Evolutionary conservation across 1,139 yeast species (phyloP), one percentile per base, ranked within the genome.

Genomic region (Debaryomyces sp.): DNA sequence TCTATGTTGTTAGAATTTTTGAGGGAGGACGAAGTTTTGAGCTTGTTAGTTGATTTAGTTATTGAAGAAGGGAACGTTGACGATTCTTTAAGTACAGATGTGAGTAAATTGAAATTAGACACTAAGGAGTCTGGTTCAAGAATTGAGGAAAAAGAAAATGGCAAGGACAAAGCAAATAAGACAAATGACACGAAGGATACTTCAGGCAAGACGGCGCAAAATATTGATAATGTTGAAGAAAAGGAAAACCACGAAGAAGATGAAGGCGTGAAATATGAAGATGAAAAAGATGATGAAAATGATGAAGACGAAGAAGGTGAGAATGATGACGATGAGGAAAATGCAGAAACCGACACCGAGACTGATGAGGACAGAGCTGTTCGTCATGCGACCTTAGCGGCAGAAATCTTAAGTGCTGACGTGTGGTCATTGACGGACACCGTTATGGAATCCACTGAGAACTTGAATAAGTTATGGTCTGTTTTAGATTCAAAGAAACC

Each of bases 371-470:
- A 85, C 55, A 74, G 70, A 18, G 82, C 81, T 50, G 75, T 81
- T 15, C 78, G 92, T 55, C 78, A 90, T 59, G 95, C 97, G 4
- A 87, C 91, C 47, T 80, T 92, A 53, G 94, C 97, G 4, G 89
- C 97, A 1, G 99, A 95, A 63, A 87, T 94, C 40, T 75, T 94
- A 39, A 84, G 94, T 48, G 91, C 96, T 4, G 98, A 94, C 62
- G 95, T 91, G 6, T 94, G 97, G 97, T 88, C 96, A 4, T 77
- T 95, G 34, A 89, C 97, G 4, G 97, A 94, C 58, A 85, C 96
- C 0, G 85, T 94, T 44, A 87, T 94, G 87, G 95, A 89, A 59
- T 82, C 85, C 50, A 75, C 82, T 2, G 77, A 75, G 17, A 76
- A 89, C 45, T 68, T 95, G 54, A 81, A 82, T 52, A 82, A 79